Conservation (phyloP, 2,329 filamentous ascomycete genomes). For the Alternaria sp. region DNA sequence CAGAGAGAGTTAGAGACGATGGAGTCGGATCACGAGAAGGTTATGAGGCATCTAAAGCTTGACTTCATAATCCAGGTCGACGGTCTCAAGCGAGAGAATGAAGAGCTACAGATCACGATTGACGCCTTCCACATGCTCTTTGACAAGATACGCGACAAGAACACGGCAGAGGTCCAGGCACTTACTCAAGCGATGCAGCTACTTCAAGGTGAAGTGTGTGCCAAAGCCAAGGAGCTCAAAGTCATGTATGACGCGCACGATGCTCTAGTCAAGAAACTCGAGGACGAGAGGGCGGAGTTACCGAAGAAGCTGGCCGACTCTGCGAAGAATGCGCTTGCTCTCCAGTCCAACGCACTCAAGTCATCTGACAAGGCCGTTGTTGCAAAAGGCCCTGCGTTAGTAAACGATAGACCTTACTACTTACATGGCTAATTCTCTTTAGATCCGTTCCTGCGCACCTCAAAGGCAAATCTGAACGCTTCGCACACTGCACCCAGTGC, state of each 20-base stretch:
- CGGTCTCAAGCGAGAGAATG: background rate
- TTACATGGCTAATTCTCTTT: background rate
- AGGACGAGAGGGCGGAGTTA: background rate
- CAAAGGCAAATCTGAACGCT: background rate
- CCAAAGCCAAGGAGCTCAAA: background rate
- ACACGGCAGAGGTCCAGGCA: background rate
- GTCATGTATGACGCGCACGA: background rate
- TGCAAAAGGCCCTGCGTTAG: background rate
- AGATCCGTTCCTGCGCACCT: background rate
- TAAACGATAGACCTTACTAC: background rate
- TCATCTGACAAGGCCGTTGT: background rate
- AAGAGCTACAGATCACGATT: background rate
- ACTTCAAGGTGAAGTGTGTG: background rate
- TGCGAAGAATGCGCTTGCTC: background rate
- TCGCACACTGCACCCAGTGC: background rate
- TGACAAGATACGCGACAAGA: fast-evolving
- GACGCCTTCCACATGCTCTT: background rate
- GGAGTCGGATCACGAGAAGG: background rate
- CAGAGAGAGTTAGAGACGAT: fast-evolving
- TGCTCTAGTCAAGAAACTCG: background rate
- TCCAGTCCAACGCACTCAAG: background rate
- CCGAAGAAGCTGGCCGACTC: background rate
- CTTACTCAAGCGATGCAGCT: background rate
- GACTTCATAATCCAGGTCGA: background rate
- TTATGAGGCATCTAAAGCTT: background rate